Evolutionary conservation across 1,139 yeast genomes (phyloP).

Genomic region (Suhomyces chickasaworum): DNA sequence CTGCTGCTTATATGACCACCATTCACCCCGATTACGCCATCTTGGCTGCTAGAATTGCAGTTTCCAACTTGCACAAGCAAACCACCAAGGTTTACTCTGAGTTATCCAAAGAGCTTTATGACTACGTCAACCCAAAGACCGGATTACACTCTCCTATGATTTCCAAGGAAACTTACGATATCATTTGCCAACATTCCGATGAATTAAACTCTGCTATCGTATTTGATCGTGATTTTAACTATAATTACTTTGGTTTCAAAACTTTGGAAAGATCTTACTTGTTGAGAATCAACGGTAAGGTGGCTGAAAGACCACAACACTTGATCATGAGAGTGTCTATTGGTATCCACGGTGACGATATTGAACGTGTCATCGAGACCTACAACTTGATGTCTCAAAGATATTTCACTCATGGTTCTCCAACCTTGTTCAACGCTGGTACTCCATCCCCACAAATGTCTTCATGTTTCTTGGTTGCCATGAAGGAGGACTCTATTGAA

Average conservation of each 20-base stretch:
- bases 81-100: conserved; percentile 87
- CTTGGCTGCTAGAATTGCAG: conserved; percentile 93
- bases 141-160: conserved; percentile 77
- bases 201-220: conserved; percentile 77
- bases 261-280: conserved; percentile 84
- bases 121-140: conserved; percentile 74
- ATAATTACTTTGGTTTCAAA: conserved; percentile 85
- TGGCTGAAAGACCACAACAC: conserved; percentile 91
- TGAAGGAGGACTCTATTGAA: conserved; percentile 61
- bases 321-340: conserved; percentile 87
- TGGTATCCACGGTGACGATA: conserved; percentile 80
- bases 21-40: conserved; percentile 95
- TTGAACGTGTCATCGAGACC: conserved; percentile 72
- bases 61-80: conserved; percentile 88
- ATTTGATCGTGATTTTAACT: conserved; percentile 80
- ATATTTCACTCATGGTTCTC: conserved; percentile 57
- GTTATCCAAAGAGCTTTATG: conserved; percentile 68
- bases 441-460: conserved; percentile 51
- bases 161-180: conserved; percentile 66
- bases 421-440: conserved; percentile 57
- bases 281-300: conserved; percentile 66
- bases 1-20: conserved; percentile 96
- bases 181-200: conserved; percentile 64
- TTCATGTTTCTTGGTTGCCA: conserved; percentile 57
- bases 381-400: conserved; percentile 62